phyloP scores from a whole-genome alignment of 257 asterid species.

The Anisodus tanguticus region DNA sequence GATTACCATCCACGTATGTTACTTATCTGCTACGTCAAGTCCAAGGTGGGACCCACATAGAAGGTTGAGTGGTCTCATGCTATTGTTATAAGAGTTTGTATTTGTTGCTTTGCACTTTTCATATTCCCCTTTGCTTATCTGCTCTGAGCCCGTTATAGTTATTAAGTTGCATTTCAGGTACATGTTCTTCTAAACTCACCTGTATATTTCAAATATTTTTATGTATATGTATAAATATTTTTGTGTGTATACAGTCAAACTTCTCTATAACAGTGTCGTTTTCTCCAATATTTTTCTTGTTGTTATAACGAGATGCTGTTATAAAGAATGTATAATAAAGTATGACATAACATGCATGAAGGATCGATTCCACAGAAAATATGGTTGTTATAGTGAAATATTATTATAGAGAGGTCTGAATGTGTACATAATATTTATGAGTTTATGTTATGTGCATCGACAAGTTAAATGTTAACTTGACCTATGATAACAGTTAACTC shows the following conservation, averaged over 20 bases:
- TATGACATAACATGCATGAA: too few species aligned
- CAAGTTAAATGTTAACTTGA: neutral
- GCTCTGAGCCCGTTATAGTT: neutral
- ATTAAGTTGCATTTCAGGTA: conserved; percentile 7
- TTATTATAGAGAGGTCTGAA: too few species aligned
- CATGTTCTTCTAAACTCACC: neutral
- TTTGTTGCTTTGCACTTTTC: conserved; percentile 44
- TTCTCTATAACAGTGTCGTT: too few species aligned
- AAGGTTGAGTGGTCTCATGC: conserved; percentile 60
- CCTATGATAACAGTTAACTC: too few species aligned
- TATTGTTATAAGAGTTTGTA: conserved; percentile 62
- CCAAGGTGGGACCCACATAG: conserved; percentile 47
- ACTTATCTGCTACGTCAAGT: conserved; percentile 81
- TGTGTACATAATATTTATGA: too few species aligned
- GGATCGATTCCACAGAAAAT: too few species aligned
- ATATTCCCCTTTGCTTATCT: conserved; percentile 26
- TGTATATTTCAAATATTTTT: neutral
- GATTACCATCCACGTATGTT: conserved; percentile 43
- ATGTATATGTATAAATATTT: neutral
- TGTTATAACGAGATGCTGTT: too few species aligned
- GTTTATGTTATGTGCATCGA: neutral
- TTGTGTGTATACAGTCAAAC: neutral
- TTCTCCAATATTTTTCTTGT: too few species aligned
- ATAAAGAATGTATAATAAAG: too few species aligned
- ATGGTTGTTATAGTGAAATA: too few species aligned